Evolutionary conservation across 2,329 filamentous ascomycete genomes (phyloP), one percentile per base, ranked within the genome.

Genomic region (Penicillium fuscoglaucum): DNA sequence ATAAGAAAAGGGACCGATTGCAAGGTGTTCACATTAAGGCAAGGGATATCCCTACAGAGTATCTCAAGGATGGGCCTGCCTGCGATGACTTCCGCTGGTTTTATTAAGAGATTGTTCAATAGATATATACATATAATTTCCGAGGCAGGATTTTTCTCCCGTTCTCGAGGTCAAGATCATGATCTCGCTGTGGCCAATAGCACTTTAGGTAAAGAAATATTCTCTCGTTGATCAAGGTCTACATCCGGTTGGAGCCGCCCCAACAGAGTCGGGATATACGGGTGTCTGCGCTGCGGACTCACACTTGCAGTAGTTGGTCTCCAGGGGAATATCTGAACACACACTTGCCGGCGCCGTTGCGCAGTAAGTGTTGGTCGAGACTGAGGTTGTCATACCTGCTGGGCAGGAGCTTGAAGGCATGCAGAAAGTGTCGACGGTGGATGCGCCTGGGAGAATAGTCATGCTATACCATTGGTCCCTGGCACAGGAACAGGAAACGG

Each of bases 1-100:
- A 89, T 63, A 78, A 72, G 64, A 77, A 81, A 56, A 79, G 86
- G 55, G 82, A 89, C 65, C 67, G 69, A 33, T 75, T 68, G 55
- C 83, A 86, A 65, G 86, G 85, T 0, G 72, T 82, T 2, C 79
- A 76, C 40, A 61, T 86, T 19, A 79, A 76, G 8, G 84, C 84
- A 2, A 78, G 66, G 55, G 82, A 84, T 61, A 74, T 84, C 3
- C 80, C 83, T 0, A 84, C 83, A 0, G 78, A 80, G 61, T 65
- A 77, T 63, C 67, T 85, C 60, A 74, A 77, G 58, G 80, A 83
- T 55, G 83, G 83, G 0, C 82, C 82, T 0, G 72, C 68, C 3
- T 78, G 77, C 29, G 72, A 76, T 1, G 78, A 82, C 54, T 85
- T 84, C 61, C 73, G 82, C 45, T 85, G 82, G 82, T 84, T 83